Evolutionary conservation across 2,329 filamentous ascomycete species (phyloP).

Genomic region (Magnaporthiopsis incrustans): DNA sequence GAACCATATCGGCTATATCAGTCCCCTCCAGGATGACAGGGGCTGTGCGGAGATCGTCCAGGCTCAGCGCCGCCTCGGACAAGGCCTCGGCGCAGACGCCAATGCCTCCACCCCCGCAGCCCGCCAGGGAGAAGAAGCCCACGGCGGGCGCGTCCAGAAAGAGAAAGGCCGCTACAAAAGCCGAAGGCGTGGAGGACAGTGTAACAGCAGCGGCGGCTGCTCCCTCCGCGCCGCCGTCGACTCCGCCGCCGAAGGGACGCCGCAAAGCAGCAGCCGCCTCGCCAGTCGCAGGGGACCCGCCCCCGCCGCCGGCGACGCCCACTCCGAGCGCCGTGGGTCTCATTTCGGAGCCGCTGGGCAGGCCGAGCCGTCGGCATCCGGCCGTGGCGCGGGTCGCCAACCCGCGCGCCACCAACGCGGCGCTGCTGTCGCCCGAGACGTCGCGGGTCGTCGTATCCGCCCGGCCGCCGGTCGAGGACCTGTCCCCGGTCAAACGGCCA

Average conservation of each 20-base stretch:
- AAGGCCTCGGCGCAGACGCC: conserved; percentile 9
- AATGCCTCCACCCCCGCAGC: conserved; percentile 10
- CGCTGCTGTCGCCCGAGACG: conserved; percentile 63
- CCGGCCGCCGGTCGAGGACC: conserved; percentile 34
- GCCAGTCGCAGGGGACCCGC: neutral
- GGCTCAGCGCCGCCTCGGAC: conserved; percentile 26
- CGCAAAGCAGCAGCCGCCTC: conserved; percentile 20
- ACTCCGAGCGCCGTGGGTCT: conserved; percentile 36
- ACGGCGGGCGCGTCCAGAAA: conserved; percentile 16
- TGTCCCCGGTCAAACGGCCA: conserved; percentile 35
- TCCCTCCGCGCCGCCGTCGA: conserved; percentile 17
- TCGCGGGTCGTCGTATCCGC: conserved; percentile 52
- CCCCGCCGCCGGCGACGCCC: conserved; percentile 33
- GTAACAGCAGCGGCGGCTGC: conserved; percentile 9
- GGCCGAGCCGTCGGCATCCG: conserved; percentile 24
- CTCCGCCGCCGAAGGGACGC: conserved; percentile 19
- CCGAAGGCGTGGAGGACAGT: neutral
- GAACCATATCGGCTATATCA: neutral
- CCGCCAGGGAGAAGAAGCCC: neutral
- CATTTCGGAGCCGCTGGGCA: conserved; percentile 18
- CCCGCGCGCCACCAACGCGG: conserved; percentile 59
- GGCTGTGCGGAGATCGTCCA: conserved; percentile 25
- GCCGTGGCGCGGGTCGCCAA: conserved; percentile 50
- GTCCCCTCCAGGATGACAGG: conserved; percentile 16
- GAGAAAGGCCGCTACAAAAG: conserved; percentile 16